phyloP scores from a whole-genome alignment of 1,139 yeast species.

The Scheffersomyces quercinus region DNA sequence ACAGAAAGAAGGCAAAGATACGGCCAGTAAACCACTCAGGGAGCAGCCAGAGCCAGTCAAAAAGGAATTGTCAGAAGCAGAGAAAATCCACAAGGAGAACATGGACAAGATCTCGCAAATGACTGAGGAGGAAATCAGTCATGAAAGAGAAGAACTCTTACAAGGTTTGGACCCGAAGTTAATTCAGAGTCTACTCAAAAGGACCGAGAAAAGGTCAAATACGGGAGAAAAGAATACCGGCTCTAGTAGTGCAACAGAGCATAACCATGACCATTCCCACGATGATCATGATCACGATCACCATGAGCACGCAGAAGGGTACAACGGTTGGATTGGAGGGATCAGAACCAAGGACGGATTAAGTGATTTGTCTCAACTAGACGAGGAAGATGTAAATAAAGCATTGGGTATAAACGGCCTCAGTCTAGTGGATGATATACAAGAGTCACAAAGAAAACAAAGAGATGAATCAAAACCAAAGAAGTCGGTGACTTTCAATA shows the following conservation, averaged over 20 bases:
- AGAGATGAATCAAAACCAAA: slow-evolving; percentile 12
- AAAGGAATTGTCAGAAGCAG: slow-evolving; percentile 54
- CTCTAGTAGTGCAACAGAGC: not conserved
- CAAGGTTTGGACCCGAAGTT: slow-evolving; percentile 69
- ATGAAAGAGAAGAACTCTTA: slow-evolving; percentile 68
- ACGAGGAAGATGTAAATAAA: slow-evolving; percentile 37
- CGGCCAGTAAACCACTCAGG: slow-evolving; percentile 1
- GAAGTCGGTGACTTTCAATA: slow-evolving; percentile 41
- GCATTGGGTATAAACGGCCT: slow-evolving; percentile 34
- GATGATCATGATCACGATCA: slow-evolving; percentile 19
- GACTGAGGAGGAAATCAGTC: slow-evolving; percentile 65
- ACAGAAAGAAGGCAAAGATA: slow-evolving; percentile 2
- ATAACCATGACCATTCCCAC: slow-evolving; percentile 4
- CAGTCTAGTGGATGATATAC: slow-evolving; percentile 11
- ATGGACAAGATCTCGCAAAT: slow-evolving; percentile 59
- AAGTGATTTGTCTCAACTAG: slow-evolving; percentile 34
- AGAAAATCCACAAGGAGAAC: slow-evolving; percentile 77
- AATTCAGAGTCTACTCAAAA: slow-evolving; percentile 53
- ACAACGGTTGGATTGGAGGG: slow-evolving; percentile 77
- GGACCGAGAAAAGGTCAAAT: slow-evolving; percentile 32
- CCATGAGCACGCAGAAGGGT: slow-evolving; percentile 62
- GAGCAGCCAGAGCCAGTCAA: slow-evolving; percentile 1
- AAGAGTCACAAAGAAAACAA: slow-evolving; percentile 3
- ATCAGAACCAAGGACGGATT: slow-evolving; percentile 39
- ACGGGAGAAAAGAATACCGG: slow-evolving; percentile 16